phyloP scores from a whole-genome alignment of 2,329 filamentous ascomycete species.

The Epicoccum sorghinum region DNA sequence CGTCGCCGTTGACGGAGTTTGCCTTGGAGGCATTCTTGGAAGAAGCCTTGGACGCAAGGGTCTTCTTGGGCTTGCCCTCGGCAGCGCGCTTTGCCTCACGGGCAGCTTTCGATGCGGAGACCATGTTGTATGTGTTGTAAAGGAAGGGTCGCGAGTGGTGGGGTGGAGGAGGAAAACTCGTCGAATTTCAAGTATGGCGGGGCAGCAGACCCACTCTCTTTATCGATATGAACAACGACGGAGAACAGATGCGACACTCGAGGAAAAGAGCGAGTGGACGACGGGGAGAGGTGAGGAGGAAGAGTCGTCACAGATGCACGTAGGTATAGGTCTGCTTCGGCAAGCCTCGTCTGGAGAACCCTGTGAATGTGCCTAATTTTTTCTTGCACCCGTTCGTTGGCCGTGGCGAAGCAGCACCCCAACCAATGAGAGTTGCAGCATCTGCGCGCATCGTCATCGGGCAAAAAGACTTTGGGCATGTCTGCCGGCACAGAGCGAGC shows the following conservation, averaged over 20 bases:
- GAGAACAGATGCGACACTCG: slow-evolving; percentile 16
- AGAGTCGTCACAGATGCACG: slow-evolving; percentile 6
- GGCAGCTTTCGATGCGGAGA: slow-evolving; percentile 72
- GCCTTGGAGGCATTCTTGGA: slow-evolving; percentile 68
- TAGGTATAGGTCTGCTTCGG: slow-evolving; percentile 11
- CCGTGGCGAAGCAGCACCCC: slow-evolving; percentile 25
- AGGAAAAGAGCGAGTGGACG: slow-evolving; percentile 16
- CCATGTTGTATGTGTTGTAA: slow-evolving; percentile 55
- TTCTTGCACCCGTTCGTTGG: slow-evolving; percentile 18
- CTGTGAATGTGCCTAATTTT: slow-evolving; percentile 29
- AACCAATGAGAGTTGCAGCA: slow-evolving; percentile 26
- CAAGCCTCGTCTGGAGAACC: slow-evolving; percentile 22
- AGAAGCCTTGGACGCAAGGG: slow-evolving; percentile 70
- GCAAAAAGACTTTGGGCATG: slow-evolving; percentile 23
- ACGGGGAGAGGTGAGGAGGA: slow-evolving; percentile 11
- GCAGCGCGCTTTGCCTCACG: slow-evolving; percentile 69
- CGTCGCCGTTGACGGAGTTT: slow-evolving; percentile 74
- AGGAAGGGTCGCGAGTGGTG: slow-evolving; percentile 21
- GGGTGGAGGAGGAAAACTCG: slow-evolving; percentile 28
- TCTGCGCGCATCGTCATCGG: slow-evolving; percentile 23
- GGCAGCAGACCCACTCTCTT: slow-evolving; percentile 20
- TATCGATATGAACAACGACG: slow-evolving; percentile 24
- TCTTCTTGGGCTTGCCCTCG: slow-evolving; percentile 77
- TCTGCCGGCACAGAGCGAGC: neutral
- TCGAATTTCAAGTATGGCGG: slow-evolving; percentile 21